Evolutionary conservation across 768 basidiomycete genomes (phyloP).

Genomic region (Collybia sordida): DNA sequence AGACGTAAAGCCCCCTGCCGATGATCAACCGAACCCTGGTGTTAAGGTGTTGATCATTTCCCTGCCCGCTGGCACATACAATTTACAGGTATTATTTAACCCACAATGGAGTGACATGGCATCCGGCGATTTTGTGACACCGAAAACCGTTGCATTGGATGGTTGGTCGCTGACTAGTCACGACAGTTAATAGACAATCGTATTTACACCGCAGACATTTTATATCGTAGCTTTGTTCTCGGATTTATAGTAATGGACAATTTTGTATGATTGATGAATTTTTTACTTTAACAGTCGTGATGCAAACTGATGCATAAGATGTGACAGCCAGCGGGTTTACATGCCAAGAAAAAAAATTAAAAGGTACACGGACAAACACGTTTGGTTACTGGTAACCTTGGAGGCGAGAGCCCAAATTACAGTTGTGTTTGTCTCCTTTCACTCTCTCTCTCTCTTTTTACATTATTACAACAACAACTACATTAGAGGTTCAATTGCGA

Average conservation of each 20-base stretch:
- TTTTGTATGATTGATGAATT: no score
- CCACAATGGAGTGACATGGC: slow-evolving; percentile 87
- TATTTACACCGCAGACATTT: neutral
- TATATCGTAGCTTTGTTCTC: neutral
- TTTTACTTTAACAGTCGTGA: no score
- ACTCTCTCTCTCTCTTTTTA: slow-evolving; percentile 6
- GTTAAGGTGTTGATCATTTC: slow-evolving; percentile 80
- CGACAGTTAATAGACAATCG: slow-evolving; percentile 24
- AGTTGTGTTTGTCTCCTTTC: no score
- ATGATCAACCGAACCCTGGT: slow-evolving; percentile 75
- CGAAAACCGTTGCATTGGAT: slow-evolving; percentile 66
- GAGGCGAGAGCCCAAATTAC: no score
- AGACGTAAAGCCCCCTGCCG: slow-evolving; percentile 60
- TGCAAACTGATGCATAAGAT: no score
- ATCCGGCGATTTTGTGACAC: slow-evolving; percentile 59
- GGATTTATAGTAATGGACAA: neutral
- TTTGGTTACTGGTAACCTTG: no score
- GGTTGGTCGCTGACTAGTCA: slow-evolving; percentile 83
- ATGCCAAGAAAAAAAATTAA: no score
- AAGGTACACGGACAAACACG: no score
- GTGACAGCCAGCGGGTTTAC: no score
- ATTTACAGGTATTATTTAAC: slow-evolving; percentile 83
- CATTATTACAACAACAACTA: neutral
- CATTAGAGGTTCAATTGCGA: neutral
- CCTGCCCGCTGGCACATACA: slow-evolving; percentile 69